A percentile compares a stretch with the other conserved stretches of the same genome.
These are phyloP conservation scores for Geosmithia flava DNA, from an alignment of 2,329 filamentous ascomycete genomes.

Conservation along the genomic window DNA sequence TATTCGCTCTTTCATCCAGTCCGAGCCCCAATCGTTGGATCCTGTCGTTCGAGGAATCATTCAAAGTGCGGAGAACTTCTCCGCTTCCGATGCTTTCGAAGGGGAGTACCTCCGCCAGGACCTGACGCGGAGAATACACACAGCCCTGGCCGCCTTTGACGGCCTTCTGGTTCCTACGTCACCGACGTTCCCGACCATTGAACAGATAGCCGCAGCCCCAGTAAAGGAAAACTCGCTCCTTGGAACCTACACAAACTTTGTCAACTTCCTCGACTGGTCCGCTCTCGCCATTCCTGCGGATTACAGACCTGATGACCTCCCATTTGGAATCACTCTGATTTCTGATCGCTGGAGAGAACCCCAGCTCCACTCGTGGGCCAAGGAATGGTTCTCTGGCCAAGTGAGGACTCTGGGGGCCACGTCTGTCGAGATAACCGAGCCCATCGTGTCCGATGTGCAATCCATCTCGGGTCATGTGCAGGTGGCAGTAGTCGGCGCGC, in stretches of 20 bases:
- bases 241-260: constrained; percentile 47
- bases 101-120: constrained; percentile 22
- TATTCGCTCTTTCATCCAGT: constrained; percentile 31
- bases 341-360: constrained; percentile 21
- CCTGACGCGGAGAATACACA: constrained; percentile 27
- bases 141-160: constrained; percentile 27
- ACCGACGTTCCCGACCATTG: constrained; percentile 36
- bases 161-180: constrained; percentile 43
- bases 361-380: constrained; percentile 13
- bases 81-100: constrained; percentile 32
- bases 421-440: constrained; percentile 2
- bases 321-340: constrained; percentile 24
- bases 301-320: constrained; percentile 19
- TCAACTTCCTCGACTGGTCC: constrained; percentile 46
- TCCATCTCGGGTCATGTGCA: constrained; percentile 1
- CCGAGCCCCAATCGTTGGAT: constrained; percentile 16
- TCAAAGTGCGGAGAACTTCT: constrained; percentile 23
- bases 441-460: background rate
- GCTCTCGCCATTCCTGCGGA: constrained; percentile 40
- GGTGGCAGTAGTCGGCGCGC: constrained; percentile 21
- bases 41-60: constrained; percentile 21
- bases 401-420: constrained; percentile 15
- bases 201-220: constrained; percentile 36
- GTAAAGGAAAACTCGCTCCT: constrained; percentile 39
- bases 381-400: constrained; percentile 12